Percentiles rank a stretch among this genome's conserved stretches.
These are phyloP conservation scores for Didymella keratinophila DNA, from an alignment of 2,329 filamentous ascomycete genomes.

Conservation along the genomic window DNA sequence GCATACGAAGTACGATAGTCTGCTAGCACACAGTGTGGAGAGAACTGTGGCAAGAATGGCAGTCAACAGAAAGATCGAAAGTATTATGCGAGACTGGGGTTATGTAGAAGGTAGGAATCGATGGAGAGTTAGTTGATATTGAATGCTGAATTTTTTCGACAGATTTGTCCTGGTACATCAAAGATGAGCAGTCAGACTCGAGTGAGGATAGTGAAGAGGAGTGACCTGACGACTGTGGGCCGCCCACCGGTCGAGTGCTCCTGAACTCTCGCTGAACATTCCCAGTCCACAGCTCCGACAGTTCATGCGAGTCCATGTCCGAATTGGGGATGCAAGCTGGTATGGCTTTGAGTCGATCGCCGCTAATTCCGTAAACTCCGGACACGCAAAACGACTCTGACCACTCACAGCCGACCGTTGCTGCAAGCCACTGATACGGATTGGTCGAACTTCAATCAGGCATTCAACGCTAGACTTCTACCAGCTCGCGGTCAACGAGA, in stretches of 20 bases:
- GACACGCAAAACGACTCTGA: background rate
- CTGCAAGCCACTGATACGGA: background rate
- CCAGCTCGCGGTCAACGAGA: background rate
- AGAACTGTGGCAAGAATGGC: slow-evolving; percentile 34
- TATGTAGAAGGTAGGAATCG: slow-evolving; percentile 30
- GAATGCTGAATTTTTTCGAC: background rate
- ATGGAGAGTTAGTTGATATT: background rate
- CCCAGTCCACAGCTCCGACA: background rate
- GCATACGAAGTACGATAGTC: slow-evolving; percentile 58
- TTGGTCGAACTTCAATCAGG: background rate
- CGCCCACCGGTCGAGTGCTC: background rate
- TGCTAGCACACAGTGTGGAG: slow-evolving; percentile 38
- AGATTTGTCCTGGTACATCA: slow-evolving; percentile 30
- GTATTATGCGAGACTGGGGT: slow-evolving; percentile 38
- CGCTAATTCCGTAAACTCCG: background rate
- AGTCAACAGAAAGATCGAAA: slow-evolving; percentile 33
- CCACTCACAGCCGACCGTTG: background rate
- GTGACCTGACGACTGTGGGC: background rate
- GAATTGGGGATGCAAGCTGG: background rate
- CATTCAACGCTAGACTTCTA: background rate
- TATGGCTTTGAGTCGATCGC: background rate
- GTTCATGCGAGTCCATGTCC: background rate
- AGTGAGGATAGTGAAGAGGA: background rate
- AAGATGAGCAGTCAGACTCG: background rate
- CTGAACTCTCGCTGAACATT: background rate